Base-by-base conservation (phyloP, 495 filamentous ascomycete species). In the Penicillium diatomitis region DNA sequence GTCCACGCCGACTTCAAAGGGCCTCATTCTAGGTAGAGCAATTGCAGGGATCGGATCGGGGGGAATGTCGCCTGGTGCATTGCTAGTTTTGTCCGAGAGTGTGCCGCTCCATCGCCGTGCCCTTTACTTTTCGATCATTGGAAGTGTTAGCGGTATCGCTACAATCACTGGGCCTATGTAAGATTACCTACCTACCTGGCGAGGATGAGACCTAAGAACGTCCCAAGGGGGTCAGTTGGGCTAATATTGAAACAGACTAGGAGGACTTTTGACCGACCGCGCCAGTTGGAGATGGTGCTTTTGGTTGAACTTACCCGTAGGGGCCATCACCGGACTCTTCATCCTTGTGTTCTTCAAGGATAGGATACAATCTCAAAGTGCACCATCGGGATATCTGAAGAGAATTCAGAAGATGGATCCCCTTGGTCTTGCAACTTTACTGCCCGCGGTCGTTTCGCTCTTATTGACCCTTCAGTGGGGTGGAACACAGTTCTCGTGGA, bases 391-490 rank as follows among this genome's bases (percentile, higher is more conserved):
- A 0, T 55, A 60, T 39, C 53, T 58, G 32, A 62, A 77, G 44
- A 74, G 82, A 32, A 7, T 61, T n/a, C 79, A 67, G 47, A 67
- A 79, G 38, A 76, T 92, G 51, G 88, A 95, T 60, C 74, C 80
- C 0, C 54, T 77, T 7, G 88, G 88, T 6, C 83, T 80, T 0
- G 4, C 71, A 3, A 56, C 83, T 32, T 86, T 95, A 50, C 70
- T 95, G 34, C 86, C 87, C 0, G 77, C 72, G 4, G 77, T 95
- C 12, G 69, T 90, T 44, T 86, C 77, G 50, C 67, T 91, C 0
- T 62, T 95, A 5, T 67, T 96, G 2, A 85, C 87, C 0, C 70
- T 96, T 10, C 87, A 92, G 63, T 95, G 89, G 89, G 89, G 87
- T 37, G 89, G 88, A 3, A 75, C 75, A 0, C 75, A 66, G 27